Evolutionary conservation across 2,329 filamentous ascomycete species (phyloP).

Genomic region (Cladosporium sp.): DNA sequence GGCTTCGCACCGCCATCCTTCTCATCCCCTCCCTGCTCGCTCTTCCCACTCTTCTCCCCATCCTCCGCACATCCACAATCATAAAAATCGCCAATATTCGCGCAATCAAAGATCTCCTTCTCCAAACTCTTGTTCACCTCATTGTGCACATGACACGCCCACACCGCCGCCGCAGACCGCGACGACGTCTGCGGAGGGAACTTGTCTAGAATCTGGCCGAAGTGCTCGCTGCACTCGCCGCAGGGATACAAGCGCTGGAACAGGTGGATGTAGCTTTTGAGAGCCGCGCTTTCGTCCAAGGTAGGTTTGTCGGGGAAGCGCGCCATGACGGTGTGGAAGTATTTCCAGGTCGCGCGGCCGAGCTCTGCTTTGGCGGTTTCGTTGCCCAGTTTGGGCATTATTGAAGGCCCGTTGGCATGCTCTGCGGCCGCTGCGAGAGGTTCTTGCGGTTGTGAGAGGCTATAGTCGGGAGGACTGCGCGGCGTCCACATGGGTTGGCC

Average conservation of each 20-base stretch:
- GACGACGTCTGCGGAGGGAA: constrained; percentile 63
- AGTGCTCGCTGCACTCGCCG: constrained; percentile 63
- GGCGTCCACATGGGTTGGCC: constrained; percentile 28
- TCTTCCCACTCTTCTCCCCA: constrained; percentile 21
- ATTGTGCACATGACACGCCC: constrained; percentile 65
- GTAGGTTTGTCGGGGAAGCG: constrained; percentile 61
- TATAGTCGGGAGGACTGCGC: constrained; percentile 15
- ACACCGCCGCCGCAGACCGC: constrained; percentile 58
- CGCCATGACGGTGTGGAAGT: constrained; percentile 64
- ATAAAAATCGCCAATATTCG: constrained; percentile 62
- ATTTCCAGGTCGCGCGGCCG: constrained; percentile 62
- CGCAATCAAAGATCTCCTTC: constrained; percentile 61
- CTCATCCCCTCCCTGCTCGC: constrained; percentile 12
- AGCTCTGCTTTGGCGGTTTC: constrained; percentile 71
- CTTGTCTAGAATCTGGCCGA: constrained; percentile 56
- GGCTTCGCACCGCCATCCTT: neutral
- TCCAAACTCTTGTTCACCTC: constrained; percentile 60
- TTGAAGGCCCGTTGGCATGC: constrained; percentile 54
- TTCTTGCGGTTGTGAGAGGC: neutral
- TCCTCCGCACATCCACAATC: constrained; percentile 63
- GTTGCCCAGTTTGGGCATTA: constrained; percentile 78
- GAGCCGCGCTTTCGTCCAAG: constrained; percentile 55
- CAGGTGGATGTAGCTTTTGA: constrained; percentile 59
- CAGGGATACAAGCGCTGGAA: constrained; percentile 64
- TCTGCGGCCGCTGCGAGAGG: neutral